Base-by-base conservation (phyloP, 2,329 filamentous ascomycete species). In the Nemania bipapillata region DNA sequence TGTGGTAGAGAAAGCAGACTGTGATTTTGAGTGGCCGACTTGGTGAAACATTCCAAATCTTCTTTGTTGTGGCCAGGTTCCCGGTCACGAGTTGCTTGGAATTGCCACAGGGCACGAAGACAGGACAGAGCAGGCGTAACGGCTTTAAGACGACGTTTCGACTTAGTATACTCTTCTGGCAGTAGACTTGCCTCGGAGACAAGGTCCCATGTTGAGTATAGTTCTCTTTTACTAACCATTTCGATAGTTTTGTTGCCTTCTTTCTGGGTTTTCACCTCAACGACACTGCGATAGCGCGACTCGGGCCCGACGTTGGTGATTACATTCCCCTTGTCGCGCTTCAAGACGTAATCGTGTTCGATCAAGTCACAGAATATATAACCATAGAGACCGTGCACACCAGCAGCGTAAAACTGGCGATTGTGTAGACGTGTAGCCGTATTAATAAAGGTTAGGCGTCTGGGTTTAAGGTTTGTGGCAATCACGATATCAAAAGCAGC, bases 331-430 rank as follows among this genome's bases (percentile, higher is more conserved):
- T 91, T 90, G 69, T 93, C 89, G 65, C 96, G 90, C 82, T 97
- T 91, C 69, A 99, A 91, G 68, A 96, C 89, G 77, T 93, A 99
- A 75, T 94, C 90, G 79, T 99, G 96, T 75, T 90, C 87, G 74
- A 97, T 93, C 24, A 99, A 86, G 79, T 99, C 96, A 66, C 92
- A 92, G 79, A 99, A 99, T 73, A 97, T 92, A 82, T 93, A 99
- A 64, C 96, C 96, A 79, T 96, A 98, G 78, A 97, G 87, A 56
- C 96, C 96, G 78, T 97, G 93, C 2, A 91, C 89, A 58, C 90
- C 91, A 40, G 94, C 92, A 9, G 93, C 93, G 81, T 99, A 99
- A 80, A 97, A 97, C 11, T 94, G 90, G 55, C 89, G 89, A 70
- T 89, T 87, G 69, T 91, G 90, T 42, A 96, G 83, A 54, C 95